A percentile compares a stretch with the other conserved stretches of the same genome.
Evolutionary conservation across 202 grass and related monocot genomes (phyloP).

Genomic region (Setaria viridis): DNA sequence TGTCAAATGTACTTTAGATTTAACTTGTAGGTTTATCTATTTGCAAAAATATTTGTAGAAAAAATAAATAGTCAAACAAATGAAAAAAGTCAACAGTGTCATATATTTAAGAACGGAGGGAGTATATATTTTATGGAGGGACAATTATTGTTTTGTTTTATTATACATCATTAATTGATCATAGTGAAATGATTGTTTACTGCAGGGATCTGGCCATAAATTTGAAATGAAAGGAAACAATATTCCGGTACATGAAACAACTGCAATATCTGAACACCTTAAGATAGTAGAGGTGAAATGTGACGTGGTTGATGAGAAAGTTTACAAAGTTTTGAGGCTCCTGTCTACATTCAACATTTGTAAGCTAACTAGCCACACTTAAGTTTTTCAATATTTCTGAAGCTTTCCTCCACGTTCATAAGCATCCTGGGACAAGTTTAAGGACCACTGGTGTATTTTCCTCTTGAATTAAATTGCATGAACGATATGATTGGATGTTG

Average conservation of each 20-base stretch:
- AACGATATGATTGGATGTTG: background rate
- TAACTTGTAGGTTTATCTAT: too few species aligned
- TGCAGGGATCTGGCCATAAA: background rate
- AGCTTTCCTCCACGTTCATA: background rate
- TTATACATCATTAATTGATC: background rate
- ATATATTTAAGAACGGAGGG: too few species aligned
- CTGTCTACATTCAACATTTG: background rate
- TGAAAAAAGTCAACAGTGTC: too few species aligned
- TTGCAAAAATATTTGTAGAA: too few species aligned
- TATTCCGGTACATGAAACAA: background rate
- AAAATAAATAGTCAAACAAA: too few species aligned
- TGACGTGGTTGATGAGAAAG: background rate
- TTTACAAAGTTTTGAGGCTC: conserved; percentile 16
- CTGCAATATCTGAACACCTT: background rate
- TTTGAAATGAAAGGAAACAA: conserved; percentile 5
- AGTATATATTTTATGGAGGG: background rate
- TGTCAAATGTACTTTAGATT: too few species aligned
- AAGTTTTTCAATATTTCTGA: background rate
- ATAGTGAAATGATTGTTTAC: conserved; percentile 2
- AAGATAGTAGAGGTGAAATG: conserved; percentile 13
- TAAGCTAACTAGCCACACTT: background rate
- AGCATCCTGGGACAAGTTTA: background rate
- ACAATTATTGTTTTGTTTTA: background rate
- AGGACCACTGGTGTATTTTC: background rate
- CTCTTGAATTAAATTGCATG: background rate